These are phyloP conservation scores for Phaeosphaeria sp. DNA, from an alignment of 2,329 filamentous ascomycete species.

Conservation along the genomic window DNA sequence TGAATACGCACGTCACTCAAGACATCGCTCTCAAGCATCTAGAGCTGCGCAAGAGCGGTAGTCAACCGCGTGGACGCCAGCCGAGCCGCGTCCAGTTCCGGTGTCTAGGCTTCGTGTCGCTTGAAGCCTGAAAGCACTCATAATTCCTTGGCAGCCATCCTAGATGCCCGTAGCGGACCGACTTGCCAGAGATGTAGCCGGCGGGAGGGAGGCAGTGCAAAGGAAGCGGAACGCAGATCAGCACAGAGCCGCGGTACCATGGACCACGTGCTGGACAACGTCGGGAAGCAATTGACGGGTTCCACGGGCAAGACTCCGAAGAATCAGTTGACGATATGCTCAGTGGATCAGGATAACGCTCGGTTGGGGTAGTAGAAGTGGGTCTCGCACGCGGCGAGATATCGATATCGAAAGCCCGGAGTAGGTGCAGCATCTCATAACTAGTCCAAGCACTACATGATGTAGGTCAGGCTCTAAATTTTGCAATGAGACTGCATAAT, in stretches of 20 bases:
- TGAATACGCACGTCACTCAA: not conserved
- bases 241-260: not conserved
- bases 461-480: too few species aligned
- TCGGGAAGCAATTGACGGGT: not conserved
- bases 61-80: constrained; percentile 4
- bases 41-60: not conserved
- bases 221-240: not conserved
- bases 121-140: constrained; percentile 16
- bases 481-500: not conserved
- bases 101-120: constrained; percentile 13
- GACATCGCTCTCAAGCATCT: not conserved
- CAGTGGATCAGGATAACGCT: not conserved
- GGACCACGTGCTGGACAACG: not conserved
- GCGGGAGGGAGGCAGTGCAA: constrained; percentile 6
- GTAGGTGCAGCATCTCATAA: too few species aligned
- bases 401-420: constrained; percentile 7
- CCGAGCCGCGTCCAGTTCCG: constrained; percentile 11
- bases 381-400: constrained; percentile 10
- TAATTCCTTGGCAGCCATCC: constrained; percentile 23
- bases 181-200: constrained; percentile 19
- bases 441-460: too few species aligned
- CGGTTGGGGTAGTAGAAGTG: not conserved
- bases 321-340: not conserved
- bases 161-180: constrained; percentile 22
- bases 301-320: not conserved